These are phyloP conservation scores for Coemansia sp. DNA, from an alignment of 192 early-diverging fungal genomes.

Conservation along the genomic window DNA sequence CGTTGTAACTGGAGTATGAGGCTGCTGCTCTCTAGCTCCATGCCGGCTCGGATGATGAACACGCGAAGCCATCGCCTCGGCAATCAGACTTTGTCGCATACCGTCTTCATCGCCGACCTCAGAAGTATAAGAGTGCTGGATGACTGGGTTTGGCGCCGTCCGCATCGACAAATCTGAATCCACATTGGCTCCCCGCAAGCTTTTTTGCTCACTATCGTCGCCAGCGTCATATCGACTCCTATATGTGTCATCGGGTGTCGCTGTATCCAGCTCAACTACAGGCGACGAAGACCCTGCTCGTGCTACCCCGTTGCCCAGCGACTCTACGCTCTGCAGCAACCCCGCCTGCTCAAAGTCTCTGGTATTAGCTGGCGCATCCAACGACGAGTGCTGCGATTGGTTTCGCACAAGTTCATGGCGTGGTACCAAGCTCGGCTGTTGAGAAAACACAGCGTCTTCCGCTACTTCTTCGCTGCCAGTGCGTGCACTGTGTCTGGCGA, in stretches of 20 bases:
- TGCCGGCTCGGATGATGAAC: background rate
- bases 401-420: background rate
- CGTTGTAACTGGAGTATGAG: background rate
- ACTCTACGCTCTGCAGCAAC: constrained; percentile 43
- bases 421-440: background rate
- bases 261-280: constrained; percentile 31
- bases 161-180: constrained; percentile 19
- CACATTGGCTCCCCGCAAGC: background rate
- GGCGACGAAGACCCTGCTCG: constrained; percentile 24
- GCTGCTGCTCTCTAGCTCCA: background rate
- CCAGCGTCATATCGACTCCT: background rate
- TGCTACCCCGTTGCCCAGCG: constrained; percentile 18
- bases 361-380: constrained; percentile 24
- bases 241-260: constrained; percentile 18
- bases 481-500: background rate
- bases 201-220: background rate
- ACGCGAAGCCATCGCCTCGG: constrained; percentile 39
- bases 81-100: constrained; percentile 46
- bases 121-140: background rate
- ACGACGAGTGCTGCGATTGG: constrained; percentile 8
- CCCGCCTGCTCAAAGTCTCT: constrained; percentile 30
- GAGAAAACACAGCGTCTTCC: background rate
- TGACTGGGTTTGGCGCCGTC: constrained; percentile 5
- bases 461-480: background rate
- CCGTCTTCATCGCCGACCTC: background rate